Evolutionary conservation across 495 filamentous ascomycete genomes (phyloP).

Genomic region (Hypoxylon subgilvum): DNA sequence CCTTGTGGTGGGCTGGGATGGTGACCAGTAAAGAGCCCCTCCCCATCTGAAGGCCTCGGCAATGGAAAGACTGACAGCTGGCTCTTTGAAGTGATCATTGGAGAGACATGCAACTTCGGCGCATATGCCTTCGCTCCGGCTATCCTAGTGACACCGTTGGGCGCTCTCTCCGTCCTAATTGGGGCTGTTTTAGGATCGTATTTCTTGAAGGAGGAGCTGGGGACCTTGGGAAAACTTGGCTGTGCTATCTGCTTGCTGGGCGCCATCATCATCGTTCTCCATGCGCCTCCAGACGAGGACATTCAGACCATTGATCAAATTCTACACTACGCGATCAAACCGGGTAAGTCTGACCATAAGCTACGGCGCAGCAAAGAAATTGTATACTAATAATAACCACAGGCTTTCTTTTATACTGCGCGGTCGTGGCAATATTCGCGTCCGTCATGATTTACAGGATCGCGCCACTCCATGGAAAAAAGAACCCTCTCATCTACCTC

Average conservation of each 20-base stretch:
- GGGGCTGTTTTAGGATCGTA: conserved; percentile 94
- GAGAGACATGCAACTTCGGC: conserved; percentile 94
- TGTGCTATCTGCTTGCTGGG: conserved; percentile 96
- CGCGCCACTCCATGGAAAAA: conserved; percentile 85
- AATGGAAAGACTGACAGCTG: conserved; percentile 17
- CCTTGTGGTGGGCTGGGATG: conserved; percentile 95
- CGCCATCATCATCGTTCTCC: conserved; percentile 95
- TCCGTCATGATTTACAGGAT: conserved; percentile 95
- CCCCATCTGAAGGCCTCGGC: not conserved
- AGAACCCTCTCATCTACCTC: conserved; percentile 92
- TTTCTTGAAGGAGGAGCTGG: conserved; percentile 87
- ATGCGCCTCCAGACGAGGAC: conserved; percentile 91
- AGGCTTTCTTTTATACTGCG: conserved; percentile 89
- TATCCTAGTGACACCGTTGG: conserved; percentile 93
- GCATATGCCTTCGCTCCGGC: conserved; percentile 98
- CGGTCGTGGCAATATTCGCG: conserved; percentile 78
- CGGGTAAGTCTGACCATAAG: conserved; percentile 64
- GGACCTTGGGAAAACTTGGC: conserved; percentile 87
- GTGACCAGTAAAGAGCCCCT: conserved; percentile 68
- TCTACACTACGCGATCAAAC: conserved; percentile 82
- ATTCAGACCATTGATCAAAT: conserved; percentile 89
- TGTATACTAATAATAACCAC: conserved; percentile 35
- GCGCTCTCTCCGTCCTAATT: conserved; percentile 91
- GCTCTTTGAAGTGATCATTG: conserved; percentile 67
- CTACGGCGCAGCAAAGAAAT: too few relatives aligned